A percentile compares a stretch with the other conserved stretches of the same genome.
These are phyloP conservation scores for Diaporthe caulivora DNA, from an alignment of 2,329 filamentous ascomycete genomes.

Conservation along the genomic window DNA sequence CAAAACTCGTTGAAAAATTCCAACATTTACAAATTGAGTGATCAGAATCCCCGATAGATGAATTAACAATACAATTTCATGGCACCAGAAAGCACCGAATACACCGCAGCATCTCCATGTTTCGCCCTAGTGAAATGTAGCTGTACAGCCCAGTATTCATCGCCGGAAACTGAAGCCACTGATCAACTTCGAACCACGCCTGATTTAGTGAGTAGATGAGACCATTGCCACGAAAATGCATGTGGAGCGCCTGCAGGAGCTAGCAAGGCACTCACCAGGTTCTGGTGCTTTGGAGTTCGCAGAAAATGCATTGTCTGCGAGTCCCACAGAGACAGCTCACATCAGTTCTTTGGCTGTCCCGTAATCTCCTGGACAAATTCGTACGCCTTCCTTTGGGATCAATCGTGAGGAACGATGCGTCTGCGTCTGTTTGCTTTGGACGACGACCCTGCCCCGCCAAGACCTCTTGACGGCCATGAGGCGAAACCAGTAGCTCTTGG, in stretches of 20 bases:
- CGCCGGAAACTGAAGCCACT: not conserved
- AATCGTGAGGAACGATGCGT: not conserved
- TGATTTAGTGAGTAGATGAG: not conserved
- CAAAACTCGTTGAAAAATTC: too few relatives aligned
- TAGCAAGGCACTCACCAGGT: accelerated
- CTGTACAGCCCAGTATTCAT: not conserved
- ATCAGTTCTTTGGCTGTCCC: not conserved
- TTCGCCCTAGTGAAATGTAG: too few relatives aligned
- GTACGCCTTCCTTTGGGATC: not conserved
- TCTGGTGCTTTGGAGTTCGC: accelerated
- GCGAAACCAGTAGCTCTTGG: not conserved
- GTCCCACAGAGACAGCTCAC: not conserved
- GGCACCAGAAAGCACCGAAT: too few relatives aligned
- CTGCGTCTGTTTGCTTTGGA: not conserved
- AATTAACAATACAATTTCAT: too few relatives aligned
- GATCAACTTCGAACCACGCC: not conserved
- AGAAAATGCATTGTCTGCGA: not conserved
- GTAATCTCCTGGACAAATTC: not conserved
- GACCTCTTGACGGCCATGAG: conserved; percentile 7
- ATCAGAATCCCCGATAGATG: too few relatives aligned
- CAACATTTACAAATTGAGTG: too few relatives aligned
- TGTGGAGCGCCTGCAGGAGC: accelerated
- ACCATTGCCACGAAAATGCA: not conserved
- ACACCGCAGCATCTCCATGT: too few relatives aligned
- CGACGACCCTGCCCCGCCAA: not conserved